Evolutionary conservation across 768 basidiomycete species (phyloP).

Genomic region (Lactarius quietus): DNA sequence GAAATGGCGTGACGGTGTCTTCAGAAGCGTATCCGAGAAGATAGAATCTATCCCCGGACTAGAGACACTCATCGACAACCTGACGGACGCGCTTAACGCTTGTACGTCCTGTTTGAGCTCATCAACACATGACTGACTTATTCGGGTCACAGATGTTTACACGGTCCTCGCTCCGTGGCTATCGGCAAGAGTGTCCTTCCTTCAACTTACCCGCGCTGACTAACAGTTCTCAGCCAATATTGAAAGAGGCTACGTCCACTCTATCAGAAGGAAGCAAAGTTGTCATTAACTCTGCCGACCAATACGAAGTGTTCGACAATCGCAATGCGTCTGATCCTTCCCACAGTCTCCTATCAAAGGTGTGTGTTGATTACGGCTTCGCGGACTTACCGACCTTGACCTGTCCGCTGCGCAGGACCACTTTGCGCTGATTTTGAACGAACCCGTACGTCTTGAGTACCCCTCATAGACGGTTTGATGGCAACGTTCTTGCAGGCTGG

Average conservation of each 20-base stretch:
- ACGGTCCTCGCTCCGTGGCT: constrained; percentile 64
- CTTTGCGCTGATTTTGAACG: constrained; percentile 67
- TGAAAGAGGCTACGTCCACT: constrained; percentile 52
- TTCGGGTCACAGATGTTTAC: constrained; percentile 47
- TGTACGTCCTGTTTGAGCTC: constrained; percentile 39
- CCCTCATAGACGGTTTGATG: not conserved
- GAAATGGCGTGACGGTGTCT: constrained; percentile 61
- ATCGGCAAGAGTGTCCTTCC: constrained; percentile 37
- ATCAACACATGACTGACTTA: constrained; percentile 7
- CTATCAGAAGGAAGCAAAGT: constrained; percentile 62
- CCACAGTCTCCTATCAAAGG: constrained; percentile 70
- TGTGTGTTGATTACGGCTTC: not conserved
- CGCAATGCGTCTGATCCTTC: constrained; percentile 67
- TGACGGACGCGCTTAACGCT: constrained; percentile 63
- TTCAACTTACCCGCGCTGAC: not conserved
- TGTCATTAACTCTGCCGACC: constrained; percentile 66
- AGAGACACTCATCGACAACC: constrained; percentile 50
- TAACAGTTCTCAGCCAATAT: constrained; percentile 46
- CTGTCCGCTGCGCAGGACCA: constrained; percentile 47
- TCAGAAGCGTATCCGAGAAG: constrained; percentile 47
- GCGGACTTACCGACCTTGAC: not conserved
- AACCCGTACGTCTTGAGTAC: constrained; percentile 37
- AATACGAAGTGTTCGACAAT: constrained; percentile 68
- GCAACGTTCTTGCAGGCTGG: constrained; percentile 41
- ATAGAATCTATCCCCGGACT: constrained; percentile 69